Conservation (phyloP, 129 eudicot genomes). For the Flaveria trinervia region DNA sequence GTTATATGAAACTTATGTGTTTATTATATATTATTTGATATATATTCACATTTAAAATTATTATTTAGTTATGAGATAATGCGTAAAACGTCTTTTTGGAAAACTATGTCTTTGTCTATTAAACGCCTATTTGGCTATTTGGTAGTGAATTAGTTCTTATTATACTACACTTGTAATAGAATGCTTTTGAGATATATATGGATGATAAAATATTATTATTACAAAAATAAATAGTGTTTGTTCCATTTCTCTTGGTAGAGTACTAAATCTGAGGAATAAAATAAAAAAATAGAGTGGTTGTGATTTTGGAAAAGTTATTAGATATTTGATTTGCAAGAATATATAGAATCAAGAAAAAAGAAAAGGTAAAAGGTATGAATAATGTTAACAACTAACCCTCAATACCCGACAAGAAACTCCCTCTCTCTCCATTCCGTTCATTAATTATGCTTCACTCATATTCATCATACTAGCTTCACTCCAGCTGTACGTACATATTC, state of each 20-base stretch:
- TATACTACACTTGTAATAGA: too few relatives aligned
- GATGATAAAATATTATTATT: background rate
- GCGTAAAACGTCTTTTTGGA: background rate
- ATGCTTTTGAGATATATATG: background rate
- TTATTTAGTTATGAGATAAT: too few relatives aligned
- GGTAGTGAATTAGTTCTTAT: too few relatives aligned
- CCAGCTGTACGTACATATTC: background rate
- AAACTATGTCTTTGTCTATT: background rate
- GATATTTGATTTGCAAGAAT: slow-evolving; percentile 14
- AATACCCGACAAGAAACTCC: background rate
- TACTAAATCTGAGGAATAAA: background rate
- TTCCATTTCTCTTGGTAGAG: background rate
- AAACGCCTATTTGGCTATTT: too few relatives aligned
- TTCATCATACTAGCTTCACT: background rate
- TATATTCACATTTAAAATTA: too few relatives aligned
- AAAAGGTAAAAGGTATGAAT: background rate
- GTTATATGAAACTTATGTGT: too few relatives aligned
- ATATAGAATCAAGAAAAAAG: background rate
- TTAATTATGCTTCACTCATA: background rate
- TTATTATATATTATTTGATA: too few relatives aligned
- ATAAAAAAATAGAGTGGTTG: slow-evolving; percentile 9
- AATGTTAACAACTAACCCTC: slow-evolving; percentile 10
- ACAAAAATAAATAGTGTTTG: background rate
- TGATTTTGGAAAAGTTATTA: slow-evolving; percentile 15
- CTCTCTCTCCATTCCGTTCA: background rate